A percentile compares a stretch with the other conserved stretches of the same genome.
Evolutionary conservation across 306 rosid species (phyloP).

Genomic region (Glycyrrhiza uralensis): DNA sequence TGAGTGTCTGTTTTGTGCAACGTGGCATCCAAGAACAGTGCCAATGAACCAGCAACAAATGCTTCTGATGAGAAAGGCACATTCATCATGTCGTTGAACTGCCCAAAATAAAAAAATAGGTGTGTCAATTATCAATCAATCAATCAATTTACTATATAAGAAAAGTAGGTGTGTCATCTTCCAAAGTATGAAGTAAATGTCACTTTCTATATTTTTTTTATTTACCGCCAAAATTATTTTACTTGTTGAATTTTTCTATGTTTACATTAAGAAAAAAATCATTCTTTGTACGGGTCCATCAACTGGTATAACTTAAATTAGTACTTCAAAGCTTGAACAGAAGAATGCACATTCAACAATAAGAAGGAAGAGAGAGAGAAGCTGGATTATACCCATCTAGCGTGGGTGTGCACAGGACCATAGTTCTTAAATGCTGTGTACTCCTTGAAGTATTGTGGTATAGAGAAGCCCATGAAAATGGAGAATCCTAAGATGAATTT

Average conservation of each 20-base stretch:
- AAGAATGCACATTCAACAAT: background rate
- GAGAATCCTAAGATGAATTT: constrained; percentile 84
- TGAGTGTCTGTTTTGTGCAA: constrained; percentile 58
- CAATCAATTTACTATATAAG: too few relatives aligned
- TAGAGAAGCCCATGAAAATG: constrained; percentile 78
- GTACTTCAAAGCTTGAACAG: background rate
- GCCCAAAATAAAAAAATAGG: too few relatives aligned
- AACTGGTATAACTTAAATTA: too few relatives aligned
- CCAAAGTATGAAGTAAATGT: too few relatives aligned
- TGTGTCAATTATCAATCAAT: too few relatives aligned
- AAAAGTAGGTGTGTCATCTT: too few relatives aligned
- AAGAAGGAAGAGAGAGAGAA: background rate
- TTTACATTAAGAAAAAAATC: too few relatives aligned
- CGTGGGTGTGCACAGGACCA: constrained; percentile 78
- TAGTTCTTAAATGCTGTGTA: constrained; percentile 63
- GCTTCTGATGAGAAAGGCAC: constrained; percentile 78
- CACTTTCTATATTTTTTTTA: too few relatives aligned
- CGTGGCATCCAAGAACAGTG: constrained; percentile 58
- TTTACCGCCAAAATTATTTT: too few relatives aligned
- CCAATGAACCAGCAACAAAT: constrained; percentile 76
- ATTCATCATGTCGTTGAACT: constrained; percentile 95
- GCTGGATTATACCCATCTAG: constrained; percentile 68
- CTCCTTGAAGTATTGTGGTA: constrained; percentile 93
- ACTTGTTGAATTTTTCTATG: too few relatives aligned
- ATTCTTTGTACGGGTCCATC: too few relatives aligned